Evolutionary conservation across 768 basidiomycete genomes (phyloP).

Genomic region (Tubosaeta sp.): DNA sequence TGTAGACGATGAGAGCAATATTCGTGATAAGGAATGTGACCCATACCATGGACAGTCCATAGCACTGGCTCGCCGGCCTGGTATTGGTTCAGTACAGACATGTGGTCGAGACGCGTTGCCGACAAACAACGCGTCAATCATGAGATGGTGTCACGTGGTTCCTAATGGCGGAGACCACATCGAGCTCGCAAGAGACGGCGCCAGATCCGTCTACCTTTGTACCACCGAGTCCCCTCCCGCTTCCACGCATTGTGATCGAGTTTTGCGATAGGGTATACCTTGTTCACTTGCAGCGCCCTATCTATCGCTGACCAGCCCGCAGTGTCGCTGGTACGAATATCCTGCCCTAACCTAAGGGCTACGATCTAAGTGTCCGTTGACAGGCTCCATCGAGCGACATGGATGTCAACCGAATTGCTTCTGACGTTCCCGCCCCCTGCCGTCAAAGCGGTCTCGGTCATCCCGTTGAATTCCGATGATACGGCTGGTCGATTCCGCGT

Average conservation of each 20-base stretch:
- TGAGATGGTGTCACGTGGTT: slow-evolving; percentile 32
- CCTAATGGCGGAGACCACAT: slow-evolving; percentile 23
- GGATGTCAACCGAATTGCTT: slow-evolving; percentile 91
- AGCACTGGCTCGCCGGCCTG: slow-evolving; percentile 16
- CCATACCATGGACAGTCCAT: slow-evolving; percentile 68
- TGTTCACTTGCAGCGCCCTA: background rate
- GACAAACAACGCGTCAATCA: slow-evolving; percentile 52
- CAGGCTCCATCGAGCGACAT: slow-evolving; percentile 90
- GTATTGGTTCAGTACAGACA: background rate
- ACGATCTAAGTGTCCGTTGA: background rate
- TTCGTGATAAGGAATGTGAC: background rate
- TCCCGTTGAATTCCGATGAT: slow-evolving; percentile 75
- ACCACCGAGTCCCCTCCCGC: slow-evolving; percentile 44
- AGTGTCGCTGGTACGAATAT: slow-evolving; percentile 78
- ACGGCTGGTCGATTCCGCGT: slow-evolving; percentile 89
- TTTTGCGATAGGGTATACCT: slow-evolving; percentile 83
- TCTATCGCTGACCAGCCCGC: slow-evolving; percentile 8
- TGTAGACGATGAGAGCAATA: slow-evolving; percentile 25
- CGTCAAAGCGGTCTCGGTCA: slow-evolving; percentile 61
- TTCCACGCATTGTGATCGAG: slow-evolving; percentile 74
- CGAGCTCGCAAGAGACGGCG: slow-evolving; percentile 13
- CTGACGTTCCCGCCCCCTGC: slow-evolving; percentile 84
- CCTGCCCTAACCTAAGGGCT: background rate
- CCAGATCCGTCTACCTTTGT: slow-evolving; percentile 53
- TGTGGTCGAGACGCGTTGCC: slow-evolving; percentile 14